Evolutionary conservation across 2,329 filamentous ascomycete species (phyloP), one percentile per base, ranked within the genome.

Genomic region (Triangularia verruculosa): DNA sequence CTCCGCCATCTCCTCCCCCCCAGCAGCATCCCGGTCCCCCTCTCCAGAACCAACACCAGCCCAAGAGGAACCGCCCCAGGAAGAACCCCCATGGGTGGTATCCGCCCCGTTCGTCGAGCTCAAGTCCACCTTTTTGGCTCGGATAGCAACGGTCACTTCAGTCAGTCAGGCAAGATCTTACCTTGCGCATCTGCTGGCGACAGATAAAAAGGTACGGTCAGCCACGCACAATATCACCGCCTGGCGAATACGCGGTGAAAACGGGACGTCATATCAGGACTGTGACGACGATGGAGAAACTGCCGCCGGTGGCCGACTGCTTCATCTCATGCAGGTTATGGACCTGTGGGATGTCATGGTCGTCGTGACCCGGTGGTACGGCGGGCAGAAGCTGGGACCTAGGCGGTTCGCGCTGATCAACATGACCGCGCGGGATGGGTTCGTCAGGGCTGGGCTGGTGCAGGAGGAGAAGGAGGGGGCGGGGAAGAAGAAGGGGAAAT

Each of bases 211-310:
- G 70, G 89, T 92, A 34, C 89, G 92, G n/a, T 81, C 84, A 55
- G 95, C 95, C 4, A 93, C 94, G 65, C 95, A 99, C 76, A 98
- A 98, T 75, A 97, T 99, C 73, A 93, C 90, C 20, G 94, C 94
- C 1, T 98, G 93, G 91, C 86, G 95, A 11, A 93, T 98, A 61
- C 86, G 84, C 28, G 86, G 85, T 0, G 82, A 80, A 62, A 78
- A 77, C 67, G 79, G 80, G 4, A 83, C 82, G 58, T 79, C 79
- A 27, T 92, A 89, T 69, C 93, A 98, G 75, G 95, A 99, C 77
- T 97, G 89, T 73, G 91, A 99, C 71, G 95, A 99, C 72, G 95
- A 99, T 74, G 95, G 95, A 2, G 95, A 99, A 82, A 91, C 91
- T 25, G 95, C 95, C 5, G 95, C 95, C 0, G 95, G 95, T 0